Base-by-base conservation (phyloP, 306 rosid genomes). In the Arachis hypogaea region DNA sequence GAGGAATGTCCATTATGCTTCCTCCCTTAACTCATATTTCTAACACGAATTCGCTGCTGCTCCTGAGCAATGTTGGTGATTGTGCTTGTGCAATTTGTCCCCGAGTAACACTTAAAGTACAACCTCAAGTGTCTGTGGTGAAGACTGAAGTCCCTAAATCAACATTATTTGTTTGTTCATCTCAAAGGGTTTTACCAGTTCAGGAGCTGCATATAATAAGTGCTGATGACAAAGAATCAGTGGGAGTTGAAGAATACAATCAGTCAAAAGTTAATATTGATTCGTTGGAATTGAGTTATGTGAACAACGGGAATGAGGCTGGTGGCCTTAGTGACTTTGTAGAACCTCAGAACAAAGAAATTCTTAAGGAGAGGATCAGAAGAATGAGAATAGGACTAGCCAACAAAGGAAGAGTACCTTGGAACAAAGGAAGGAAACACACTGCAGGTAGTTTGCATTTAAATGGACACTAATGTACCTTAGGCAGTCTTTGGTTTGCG, bases 361-460 rank as follows among this genome's bases (percentile, higher is more conserved):
- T 82, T 63, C 71, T 68, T 1, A 88, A 82, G 82, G 98, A 94
- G 80, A 79, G 74, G 83, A 83, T 66, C 69, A 85, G 98, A 66
- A 83, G 98, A 80, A 72, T 63, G 65, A 92, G 71, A 74, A 94
- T 92, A 73, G 99, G 93, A 66, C 77, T 85, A 40, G 97, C 98
- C 4, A 94, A 94, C 88, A 92, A 81, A 81, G 96, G 96, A 64
- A 89, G 51, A 78, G 90, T 84, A n/a, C 96, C 96, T 51, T 94
- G 99, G 99, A 94, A 94, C 86, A 94, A 92, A 73, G 98, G 96
- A 76, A 88, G 78, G 89, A 86, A 90, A 74, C 99, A 94, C 79
- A 75, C 77, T 65, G 66, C 84, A 77, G 97, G 97, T 92, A 83
- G 77, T 16, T 67, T 66, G 54, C 72, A 55, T 71, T 22, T 66